Evolutionary conservation across 2,329 filamentous ascomycete species (phyloP), one percentile per base, ranked within the genome.

Genomic region (Bimuria novae-zelandiae): DNA sequence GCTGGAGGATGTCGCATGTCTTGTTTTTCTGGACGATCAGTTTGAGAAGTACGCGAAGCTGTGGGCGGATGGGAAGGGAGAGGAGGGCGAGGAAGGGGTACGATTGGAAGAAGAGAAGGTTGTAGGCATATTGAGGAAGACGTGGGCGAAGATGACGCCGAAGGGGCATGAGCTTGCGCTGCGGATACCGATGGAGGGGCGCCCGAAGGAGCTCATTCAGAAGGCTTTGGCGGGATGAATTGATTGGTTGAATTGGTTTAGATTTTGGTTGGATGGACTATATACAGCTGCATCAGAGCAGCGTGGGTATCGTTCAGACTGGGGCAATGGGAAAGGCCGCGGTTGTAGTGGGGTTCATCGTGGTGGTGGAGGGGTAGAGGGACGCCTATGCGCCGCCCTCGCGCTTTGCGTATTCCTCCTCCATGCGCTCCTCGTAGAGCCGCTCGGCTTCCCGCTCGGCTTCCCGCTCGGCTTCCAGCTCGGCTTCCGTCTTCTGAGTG

Each of bases 1-100:
- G 6, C 79, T 96, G 56, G 91, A 95, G 77, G 91, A 95, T 75
- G 89, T 91, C 40, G 91, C 91, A 3, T 95, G 90, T 69, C 76
- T 96, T 50, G 90, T 95, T 23, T 96, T 96, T 70, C 75, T 96
- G 60, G 90, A 94, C 69, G 90, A 93, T 69, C 89, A 94, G 69
- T 89, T 95, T 58, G 90, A 92, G 64, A 84, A 82, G 45, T 96
- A 94, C 74, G 41, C 29, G 11, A 32, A 22, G 25, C 27, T 14
- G 10, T 44, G 41, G 41, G 41, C 21, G 10, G 41, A 32, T n/a
- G 41, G 27, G 1, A 29, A 30, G 16, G 19, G 29, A 22, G 41
- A 29, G 2, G 88, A 90, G 78, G 79, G 82, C 68, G 81, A 17
- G 12, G 33, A 36, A 7, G n/a, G 33, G 12, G 33, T 36, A n/a